These are phyloP conservation scores for Sclerotinia sclerotiorum DNA, from an alignment of 2,329 filamentous ascomycete genomes.

Conservation along the genomic window DNA sequence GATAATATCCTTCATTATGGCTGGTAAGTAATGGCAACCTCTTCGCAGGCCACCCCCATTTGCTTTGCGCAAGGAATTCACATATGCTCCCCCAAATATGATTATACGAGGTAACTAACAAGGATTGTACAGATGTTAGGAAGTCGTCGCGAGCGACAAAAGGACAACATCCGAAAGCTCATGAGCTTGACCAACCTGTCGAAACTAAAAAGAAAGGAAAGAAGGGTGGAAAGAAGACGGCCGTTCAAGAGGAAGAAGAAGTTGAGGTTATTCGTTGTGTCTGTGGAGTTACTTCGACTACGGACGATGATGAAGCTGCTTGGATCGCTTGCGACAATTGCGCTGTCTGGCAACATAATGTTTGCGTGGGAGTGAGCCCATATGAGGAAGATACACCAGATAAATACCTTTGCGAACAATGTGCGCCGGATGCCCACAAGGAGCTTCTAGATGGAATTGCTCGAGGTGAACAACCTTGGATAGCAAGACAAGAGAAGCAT, in stretches of 20 bases:
- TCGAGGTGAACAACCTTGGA: constrained; percentile 84
- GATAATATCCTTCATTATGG: constrained; percentile 45
- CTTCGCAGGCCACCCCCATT: constrained; percentile 8
- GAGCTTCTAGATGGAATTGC: constrained; percentile 75
- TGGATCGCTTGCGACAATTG: constrained; percentile 97
- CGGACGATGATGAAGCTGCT: constrained; percentile 80
- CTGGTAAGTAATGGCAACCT: constrained; percentile 54
- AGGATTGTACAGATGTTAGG: constrained; percentile 51
- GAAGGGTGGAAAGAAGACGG: constrained; percentile 55
- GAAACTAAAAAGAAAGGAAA: constrained; percentile 52
- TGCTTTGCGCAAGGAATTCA: constrained; percentile 5
- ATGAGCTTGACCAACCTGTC: constrained; percentile 64
- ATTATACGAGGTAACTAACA: constrained; percentile 31
- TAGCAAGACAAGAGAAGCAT: constrained; percentile 61
- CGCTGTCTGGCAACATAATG: constrained; percentile 94
- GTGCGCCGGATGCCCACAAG: constrained; percentile 75
- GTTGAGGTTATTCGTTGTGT: constrained; percentile 81
- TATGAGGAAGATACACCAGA: constrained; percentile 74
- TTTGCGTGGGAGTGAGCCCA: constrained; percentile 83
- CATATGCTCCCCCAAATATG: neutral
- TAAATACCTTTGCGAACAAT: constrained; percentile 90
- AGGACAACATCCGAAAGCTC: constrained; percentile 88
- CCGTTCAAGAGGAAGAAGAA: constrained; percentile 49
- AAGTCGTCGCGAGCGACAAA: constrained; percentile 93
- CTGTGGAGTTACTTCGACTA: constrained; percentile 82